These are phyloP conservation scores for Chiua virens DNA, from an alignment of 768 basidiomycete species.

Conservation along the genomic window DNA sequence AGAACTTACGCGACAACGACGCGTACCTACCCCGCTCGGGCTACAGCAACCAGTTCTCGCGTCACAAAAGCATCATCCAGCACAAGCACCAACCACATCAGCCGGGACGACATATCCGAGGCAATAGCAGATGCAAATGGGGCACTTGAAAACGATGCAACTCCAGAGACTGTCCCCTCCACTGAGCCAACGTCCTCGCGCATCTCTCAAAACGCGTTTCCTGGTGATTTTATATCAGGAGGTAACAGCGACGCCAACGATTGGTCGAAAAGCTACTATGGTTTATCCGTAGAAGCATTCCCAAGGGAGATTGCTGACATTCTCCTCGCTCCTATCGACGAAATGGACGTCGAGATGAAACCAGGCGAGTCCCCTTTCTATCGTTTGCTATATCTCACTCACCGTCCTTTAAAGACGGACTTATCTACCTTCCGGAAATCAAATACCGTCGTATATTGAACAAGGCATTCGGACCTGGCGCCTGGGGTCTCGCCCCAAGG, in stretches of 20 bases:
- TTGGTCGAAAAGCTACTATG: conserved; percentile 88
- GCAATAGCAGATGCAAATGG: conserved; percentile 17
- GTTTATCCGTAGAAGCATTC: conserved; percentile 77
- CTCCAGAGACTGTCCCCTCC: conserved; percentile 13
- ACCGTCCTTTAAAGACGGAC: conserved; percentile 62
- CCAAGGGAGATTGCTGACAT: conserved; percentile 68
- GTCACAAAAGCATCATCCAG: conserved; percentile 32
- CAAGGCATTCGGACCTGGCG: conserved; percentile 93
- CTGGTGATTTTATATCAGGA: conserved; percentile 28
- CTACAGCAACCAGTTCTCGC: conserved; percentile 19
- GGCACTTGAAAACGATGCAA: conserved; percentile 12
- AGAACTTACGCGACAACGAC: conserved; percentile 26
- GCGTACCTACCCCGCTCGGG: conserved; percentile 25
- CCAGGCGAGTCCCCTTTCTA: conserved; percentile 59
- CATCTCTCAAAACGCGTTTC: conserved; percentile 22
- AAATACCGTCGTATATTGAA: conserved; percentile 93
- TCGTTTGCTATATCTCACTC: neutral
- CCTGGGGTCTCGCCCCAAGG: conserved; percentile 94
- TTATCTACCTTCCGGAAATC: conserved; percentile 95
- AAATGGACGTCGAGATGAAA: conserved; percentile 87
- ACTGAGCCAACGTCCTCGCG: conserved; percentile 9
- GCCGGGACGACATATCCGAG: conserved; percentile 18
- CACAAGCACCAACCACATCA: conserved; percentile 26
- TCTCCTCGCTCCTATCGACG: conserved; percentile 72
- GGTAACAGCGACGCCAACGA: conserved; percentile 46